Evolutionary conservation across 2,329 filamentous ascomycete genomes (phyloP), one percentile per base, ranked within the genome.

Genomic region (Juglanconis oblonga): DNA sequence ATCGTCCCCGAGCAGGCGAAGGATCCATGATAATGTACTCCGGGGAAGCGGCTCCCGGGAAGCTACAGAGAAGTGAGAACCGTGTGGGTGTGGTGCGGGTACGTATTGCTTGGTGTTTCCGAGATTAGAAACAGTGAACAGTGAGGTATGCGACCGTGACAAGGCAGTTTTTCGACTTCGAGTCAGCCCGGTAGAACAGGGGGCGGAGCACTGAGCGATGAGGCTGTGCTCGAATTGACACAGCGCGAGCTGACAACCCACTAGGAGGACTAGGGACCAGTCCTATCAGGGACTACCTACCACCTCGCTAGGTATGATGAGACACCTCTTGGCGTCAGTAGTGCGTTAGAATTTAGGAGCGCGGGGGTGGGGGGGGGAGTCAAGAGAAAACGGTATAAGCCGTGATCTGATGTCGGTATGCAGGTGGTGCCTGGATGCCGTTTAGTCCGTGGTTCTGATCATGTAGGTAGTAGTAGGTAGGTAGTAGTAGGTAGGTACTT

Each of bases 21-120:
- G 55, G 47, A 29, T 57, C 55, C 55, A 57, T 57, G 55, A 64
- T 67, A 66, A 57, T 55, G 71, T 75, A 67, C 69, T 67, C 33
- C 47, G 59, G 59, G 55, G 40, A 54, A 52, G 45, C 45, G 54
- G 50, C 58, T 49, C 50, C 58, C 33, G 61, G 49, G 44, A 50
- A 52, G 17, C 35, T n/a, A 52, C 17, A 2, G 9, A 17, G 36
- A 17, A 48, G 38, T 42, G 38, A 42, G 38, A 40, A 49, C 51
- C 11, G 53, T 48, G 33, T 48, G 42, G 44, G 47, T 44, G 36
- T 44, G 35, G 56, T 55, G 52, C 45, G 48, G 36, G 35, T 45
- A 50, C 45, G 24, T 52, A 52, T 13, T 55, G 47, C 48, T 53
- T 50, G 55, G 24, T 59, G 62, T 62, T 64, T 62, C 62, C 57